Base-by-base conservation (phyloP, 2,329 filamentous ascomycete species). In the Colletotrichum sp. region DNA sequence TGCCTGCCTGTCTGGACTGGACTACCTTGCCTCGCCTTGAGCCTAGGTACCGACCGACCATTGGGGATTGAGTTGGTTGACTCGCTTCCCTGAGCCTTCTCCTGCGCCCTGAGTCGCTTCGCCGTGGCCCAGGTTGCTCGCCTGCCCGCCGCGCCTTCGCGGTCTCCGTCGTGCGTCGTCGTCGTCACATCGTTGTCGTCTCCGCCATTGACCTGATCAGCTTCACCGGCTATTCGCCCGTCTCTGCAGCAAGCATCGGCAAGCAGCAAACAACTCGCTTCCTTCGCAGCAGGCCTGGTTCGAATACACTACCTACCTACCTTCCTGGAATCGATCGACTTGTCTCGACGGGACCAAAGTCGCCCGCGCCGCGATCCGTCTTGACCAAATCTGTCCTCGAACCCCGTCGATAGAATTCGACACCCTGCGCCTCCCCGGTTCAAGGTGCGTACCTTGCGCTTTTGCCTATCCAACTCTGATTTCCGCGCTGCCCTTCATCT, bases 381-480 rank as follows among this genome's bases (percentile, higher is more conserved):
- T 60, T 70, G 30, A 63, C 26, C 57, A 28, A 62, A n/a, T 62
- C 49, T 39, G 71, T 64, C 49, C 44, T 68, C 30, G 65, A 57
- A 49, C 68, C 72, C 68, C 18, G 55, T 64, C 12, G 67, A 32
- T 28, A 57, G 64, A 67, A 44, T 32, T 66, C 36, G 24, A 65
- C 49, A 72, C 62, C 69, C 69, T 75, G 69, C 30, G 62, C 62
- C 55, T 67, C 28, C 62, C 62, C 63, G 57, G 52, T 32, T 32
- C 62, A 44, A 75, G 72, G 72, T 75, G 72, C 72, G 72, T 75
- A 72, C 24, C 34, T 34, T 26, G 44, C 32, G 21, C 44, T 32
- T 55, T 59, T 59, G 30, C 32, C 66, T 39, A 28, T 26, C 26
- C 64, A 24, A 34, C 8, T 49, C 12, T 26, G 18, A 21, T 28